Evolutionary conservation across 1,139 yeast species (phyloP).

Genomic region (Taphrina sp.): DNA sequence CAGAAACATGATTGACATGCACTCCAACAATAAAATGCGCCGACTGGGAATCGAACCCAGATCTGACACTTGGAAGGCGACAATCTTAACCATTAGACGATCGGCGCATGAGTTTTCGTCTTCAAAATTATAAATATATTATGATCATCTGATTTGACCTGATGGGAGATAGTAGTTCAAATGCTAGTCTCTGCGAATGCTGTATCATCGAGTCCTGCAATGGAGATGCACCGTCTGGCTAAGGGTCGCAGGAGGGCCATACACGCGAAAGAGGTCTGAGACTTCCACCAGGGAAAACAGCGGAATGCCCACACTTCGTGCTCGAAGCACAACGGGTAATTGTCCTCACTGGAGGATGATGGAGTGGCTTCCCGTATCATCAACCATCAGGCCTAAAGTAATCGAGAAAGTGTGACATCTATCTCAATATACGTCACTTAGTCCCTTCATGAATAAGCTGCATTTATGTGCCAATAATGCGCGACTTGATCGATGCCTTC

Average conservation of each 20-base stretch:
- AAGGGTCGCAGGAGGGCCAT: too few species aligned
- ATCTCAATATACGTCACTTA: conserved; percentile 59
- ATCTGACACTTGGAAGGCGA: conserved; percentile 31
- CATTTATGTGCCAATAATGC: too few species aligned
- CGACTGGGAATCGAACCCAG: conserved; percentile 31
- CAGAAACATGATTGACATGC: too few species aligned
- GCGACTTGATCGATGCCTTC: too few species aligned
- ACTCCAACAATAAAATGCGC: conserved; percentile 2
- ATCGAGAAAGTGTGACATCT: conserved; percentile 65
- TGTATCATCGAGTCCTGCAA: conserved; percentile 92
- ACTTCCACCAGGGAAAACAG: conserved; percentile 77
- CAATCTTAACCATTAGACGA: conserved; percentile 27
- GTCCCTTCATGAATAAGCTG: too few species aligned
- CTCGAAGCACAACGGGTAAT: conserved; percentile 69
- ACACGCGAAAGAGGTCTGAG: too few species aligned
- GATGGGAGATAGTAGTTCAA: conserved; percentile 97
- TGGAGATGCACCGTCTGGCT: conserved; percentile 89
- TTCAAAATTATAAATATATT: neutral
- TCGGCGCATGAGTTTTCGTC: neutral
- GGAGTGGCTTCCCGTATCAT: conserved; percentile 74
- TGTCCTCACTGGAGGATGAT: conserved; percentile 52
- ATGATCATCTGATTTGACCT: conserved; percentile 57
- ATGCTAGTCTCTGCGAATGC: conserved; percentile 82
- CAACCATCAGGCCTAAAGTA: conserved; percentile 69
- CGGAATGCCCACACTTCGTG: conserved; percentile 84